Base-by-base conservation (phyloP, 83 land plant genomes). In the Thuja plicata region DNA sequence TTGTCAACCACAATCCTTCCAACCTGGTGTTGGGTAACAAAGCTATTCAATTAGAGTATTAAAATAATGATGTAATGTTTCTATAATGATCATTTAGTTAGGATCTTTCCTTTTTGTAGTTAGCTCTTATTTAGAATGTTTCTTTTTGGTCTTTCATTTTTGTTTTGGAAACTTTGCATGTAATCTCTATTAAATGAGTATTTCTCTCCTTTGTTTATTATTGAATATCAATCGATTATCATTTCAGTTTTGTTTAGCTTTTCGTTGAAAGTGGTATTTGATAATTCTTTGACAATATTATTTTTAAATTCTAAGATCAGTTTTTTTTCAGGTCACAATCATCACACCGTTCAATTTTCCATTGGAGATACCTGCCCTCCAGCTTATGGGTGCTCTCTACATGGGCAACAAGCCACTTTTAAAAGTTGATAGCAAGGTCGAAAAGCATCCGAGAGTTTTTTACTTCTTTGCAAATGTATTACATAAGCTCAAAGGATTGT, bases 371-470 rank as follows among this genome's bases (percentile, higher is more conserved):
- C 98, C 98, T 13, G 81, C 92, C 16, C 90, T 97, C 48, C 98
- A 97, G 87, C 88, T 97, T 55, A 93, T 98, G 98, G 99, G 99
- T 85, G 99, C 99, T 55, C 96, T 98, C n/a, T 98, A 94, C 88
- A 98, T 98, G 99, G 99, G 99, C 43, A 98, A 98, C 91, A 97
- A 98, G 88, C 97, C 99, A 34, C 46, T 97, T 86, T 92, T 98
- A 77, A 98, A 98, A 93, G 99, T 98, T 92, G 99, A 98, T 92
- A 98, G 99, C 93, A 98, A 97, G 98, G 99, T 98, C 85, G 37
- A 35, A 43, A 83, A 16, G 57, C 16, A 52, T 84, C 40, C 9
- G 9, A 50, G 27, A 52, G 13, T 32, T 2, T 32, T 52, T 32
- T 34, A 50, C 35, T 83, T 46, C 48, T 30, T 27, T 83, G 32